Evolutionary conservation across 2,329 filamentous ascomycete species (phyloP).

Genomic region (Colletotrichum tabaci): DNA sequence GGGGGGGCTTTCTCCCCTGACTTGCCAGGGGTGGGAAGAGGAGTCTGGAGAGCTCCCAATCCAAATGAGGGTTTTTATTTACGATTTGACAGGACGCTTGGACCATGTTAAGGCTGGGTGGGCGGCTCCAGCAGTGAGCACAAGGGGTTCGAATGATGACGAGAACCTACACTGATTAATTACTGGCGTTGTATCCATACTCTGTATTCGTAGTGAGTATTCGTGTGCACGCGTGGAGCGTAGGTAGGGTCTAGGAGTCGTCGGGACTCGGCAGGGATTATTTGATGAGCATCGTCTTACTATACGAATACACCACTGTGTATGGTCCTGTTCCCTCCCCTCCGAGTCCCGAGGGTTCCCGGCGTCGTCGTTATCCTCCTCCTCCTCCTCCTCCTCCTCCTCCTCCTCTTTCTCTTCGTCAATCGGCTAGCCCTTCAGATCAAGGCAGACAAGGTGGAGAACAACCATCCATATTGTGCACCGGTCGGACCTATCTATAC

Average conservation of each 20-base stretch:
- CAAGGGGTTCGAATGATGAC: no score
- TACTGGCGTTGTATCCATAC: no score
- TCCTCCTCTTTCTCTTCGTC: background rate
- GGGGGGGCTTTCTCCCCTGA: slow-evolving; percentile 22
- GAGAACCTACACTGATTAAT: no score
- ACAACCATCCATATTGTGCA: slow-evolving; percentile 21
- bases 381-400: no score
- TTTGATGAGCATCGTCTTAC: slow-evolving; percentile 13
- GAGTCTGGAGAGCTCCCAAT: slow-evolving; percentile 11
- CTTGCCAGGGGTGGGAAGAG: background rate
- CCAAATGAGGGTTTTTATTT: slow-evolving; percentile 27
- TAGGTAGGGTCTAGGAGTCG: slow-evolving; percentile 8
- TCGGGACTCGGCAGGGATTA: slow-evolving; percentile 6
- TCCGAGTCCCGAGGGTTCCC: slow-evolving; percentile 6
- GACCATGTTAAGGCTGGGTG: slow-evolving; percentile 39
- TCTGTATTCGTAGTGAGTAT: no score
- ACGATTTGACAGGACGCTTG: slow-evolving; percentile 44
- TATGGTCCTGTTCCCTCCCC: background rate
- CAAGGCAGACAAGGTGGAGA: slow-evolving; percentile 40
- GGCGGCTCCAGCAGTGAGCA: background rate
- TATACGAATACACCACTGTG: no score
- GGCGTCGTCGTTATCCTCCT: no score
- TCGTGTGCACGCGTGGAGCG: no score
- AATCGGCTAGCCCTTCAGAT: slow-evolving; percentile 29
- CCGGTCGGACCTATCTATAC: slow-evolving; percentile 37